These are phyloP conservation scores for Xanthoparmelia taractica DNA, from an alignment of 495 filamentous ascomycete genomes.

Conservation along the genomic window DNA sequence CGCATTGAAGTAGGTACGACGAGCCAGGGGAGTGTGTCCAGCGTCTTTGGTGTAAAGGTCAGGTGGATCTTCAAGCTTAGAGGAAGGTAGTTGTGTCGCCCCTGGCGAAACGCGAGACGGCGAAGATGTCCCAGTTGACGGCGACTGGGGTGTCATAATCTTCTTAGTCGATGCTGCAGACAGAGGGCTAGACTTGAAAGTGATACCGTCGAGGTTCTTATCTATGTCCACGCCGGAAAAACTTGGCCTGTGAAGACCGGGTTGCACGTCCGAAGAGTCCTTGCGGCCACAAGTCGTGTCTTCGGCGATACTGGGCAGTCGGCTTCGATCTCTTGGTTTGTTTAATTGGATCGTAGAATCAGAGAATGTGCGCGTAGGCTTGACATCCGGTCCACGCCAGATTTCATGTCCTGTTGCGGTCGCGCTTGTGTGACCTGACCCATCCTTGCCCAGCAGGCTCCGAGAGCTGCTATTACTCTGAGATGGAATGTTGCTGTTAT, in stretches of 20 bases:
- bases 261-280: constrained; percentile 6
- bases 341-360: constrained; percentile 4
- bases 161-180: background rate
- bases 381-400: constrained; percentile 18
- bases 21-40: constrained; percentile 25
- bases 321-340: constrained; percentile 10
- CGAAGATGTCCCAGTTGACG: constrained; percentile 13
- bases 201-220: constrained; percentile 25
- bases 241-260: background rate
- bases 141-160: constrained; percentile 17
- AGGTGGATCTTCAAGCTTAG: constrained; percentile 1
- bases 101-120: constrained; percentile 12
- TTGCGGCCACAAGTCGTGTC: constrained; percentile 7
- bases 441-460: background rate
- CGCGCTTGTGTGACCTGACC: constrained; percentile 6
- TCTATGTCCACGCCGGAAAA: constrained; percentile 10
- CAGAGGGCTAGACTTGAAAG: constrained; percentile 15
- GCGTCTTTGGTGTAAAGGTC: constrained; percentile 20
- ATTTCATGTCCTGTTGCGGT: constrained; percentile 18
- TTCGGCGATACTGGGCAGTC: constrained; percentile 22
- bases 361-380: constrained; percentile 23
- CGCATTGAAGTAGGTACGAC: constrained; percentile 7
- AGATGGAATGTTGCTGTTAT: background rate
- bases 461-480: constrained; percentile 7
- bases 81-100: background rate